Conservation (phyloP, 169 alveolate genomes). For the Cryptosporidium bovis region DNA sequence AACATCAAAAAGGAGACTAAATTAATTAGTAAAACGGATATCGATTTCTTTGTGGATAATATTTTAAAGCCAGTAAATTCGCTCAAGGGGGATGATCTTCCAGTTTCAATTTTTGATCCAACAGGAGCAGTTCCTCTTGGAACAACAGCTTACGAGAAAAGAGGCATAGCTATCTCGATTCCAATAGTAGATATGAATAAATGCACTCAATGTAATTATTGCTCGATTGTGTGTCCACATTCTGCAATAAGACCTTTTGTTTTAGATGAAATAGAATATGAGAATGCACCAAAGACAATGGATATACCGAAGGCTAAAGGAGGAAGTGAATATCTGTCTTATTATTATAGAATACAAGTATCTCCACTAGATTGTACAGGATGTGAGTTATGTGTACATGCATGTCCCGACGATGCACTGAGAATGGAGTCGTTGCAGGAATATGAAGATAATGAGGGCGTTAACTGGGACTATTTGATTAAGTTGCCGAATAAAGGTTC, state of each 20-base stretch:
- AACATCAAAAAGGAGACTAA: background rate
- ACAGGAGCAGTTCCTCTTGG: constrained; percentile 79
- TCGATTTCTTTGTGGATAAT: constrained; percentile 27
- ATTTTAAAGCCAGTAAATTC: constrained; percentile 66
- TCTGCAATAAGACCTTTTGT: constrained; percentile 81
- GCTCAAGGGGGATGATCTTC: constrained; percentile 77
- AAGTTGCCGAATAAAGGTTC: constrained; percentile 76
- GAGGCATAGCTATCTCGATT: constrained; percentile 79
- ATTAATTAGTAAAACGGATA: background rate
- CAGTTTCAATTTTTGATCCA: constrained; percentile 78
- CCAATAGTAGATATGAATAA: constrained; percentile 83
- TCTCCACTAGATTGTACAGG: constrained; percentile 82
- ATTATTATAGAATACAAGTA: constrained; percentile 80
- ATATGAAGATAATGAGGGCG: constrained; percentile 63
- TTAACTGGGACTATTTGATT: constrained; percentile 78
- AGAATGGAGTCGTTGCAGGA: constrained; percentile 74
- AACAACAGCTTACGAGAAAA: constrained; percentile 78
- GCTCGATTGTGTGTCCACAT: constrained; percentile 81
- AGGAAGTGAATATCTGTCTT: constrained; percentile 76
- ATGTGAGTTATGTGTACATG: constrained; percentile 81
- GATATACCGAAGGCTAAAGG: constrained; percentile 76
- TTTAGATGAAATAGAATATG: constrained; percentile 75
- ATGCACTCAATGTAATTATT: constrained; percentile 81
- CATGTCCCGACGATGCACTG: constrained; percentile 82
- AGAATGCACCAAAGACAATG: constrained; percentile 77